phyloP scores from a whole-genome alignment of 164 flowering plant species.

The Dillenia suffruticosa region DNA sequence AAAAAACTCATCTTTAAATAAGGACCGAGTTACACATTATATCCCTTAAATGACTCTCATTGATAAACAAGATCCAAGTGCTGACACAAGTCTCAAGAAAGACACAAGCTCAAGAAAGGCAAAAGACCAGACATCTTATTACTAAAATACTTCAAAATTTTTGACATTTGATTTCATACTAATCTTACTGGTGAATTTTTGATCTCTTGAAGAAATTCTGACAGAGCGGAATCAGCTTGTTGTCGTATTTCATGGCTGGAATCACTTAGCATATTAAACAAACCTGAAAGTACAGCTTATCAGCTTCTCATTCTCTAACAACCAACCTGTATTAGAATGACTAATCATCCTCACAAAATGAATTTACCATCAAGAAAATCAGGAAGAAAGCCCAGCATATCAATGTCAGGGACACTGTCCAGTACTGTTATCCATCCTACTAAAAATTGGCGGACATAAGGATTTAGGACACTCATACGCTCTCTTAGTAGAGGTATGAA shows the following conservation, averaged over 20 bases:
- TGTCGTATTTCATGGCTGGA: constrained; percentile 95
- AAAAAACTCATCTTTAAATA: too few relatives aligned
- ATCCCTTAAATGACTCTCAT: too few relatives aligned
- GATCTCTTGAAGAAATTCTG: constrained; percentile 97
- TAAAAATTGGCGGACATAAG: constrained; percentile 94
- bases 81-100: too few relatives aligned
- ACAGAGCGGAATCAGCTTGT: constrained; percentile 98
- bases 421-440: constrained; percentile 99
- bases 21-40: too few relatives aligned
- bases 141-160: too few relatives aligned
- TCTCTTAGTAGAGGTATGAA: constrained; percentile 94
- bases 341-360: constrained; percentile 1
- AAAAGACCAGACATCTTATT: too few relatives aligned
- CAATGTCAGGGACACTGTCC: constrained; percentile 98
- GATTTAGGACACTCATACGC: constrained; percentile 91
- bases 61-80: too few relatives aligned
- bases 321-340: too few relatives aligned
- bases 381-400: constrained; percentile 99
- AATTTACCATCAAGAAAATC: constrained; percentile 97
- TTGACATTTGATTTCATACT: not conserved
- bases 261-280: constrained; percentile 97
- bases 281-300: constrained; percentile 40
- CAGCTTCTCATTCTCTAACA: not conserved
- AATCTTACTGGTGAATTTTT: constrained; percentile 92
- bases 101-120: too few relatives aligned